phyloP scores from a whole-genome alignment of 2,329 filamentous ascomycete genomes.

The Aspergillus felis region DNA sequence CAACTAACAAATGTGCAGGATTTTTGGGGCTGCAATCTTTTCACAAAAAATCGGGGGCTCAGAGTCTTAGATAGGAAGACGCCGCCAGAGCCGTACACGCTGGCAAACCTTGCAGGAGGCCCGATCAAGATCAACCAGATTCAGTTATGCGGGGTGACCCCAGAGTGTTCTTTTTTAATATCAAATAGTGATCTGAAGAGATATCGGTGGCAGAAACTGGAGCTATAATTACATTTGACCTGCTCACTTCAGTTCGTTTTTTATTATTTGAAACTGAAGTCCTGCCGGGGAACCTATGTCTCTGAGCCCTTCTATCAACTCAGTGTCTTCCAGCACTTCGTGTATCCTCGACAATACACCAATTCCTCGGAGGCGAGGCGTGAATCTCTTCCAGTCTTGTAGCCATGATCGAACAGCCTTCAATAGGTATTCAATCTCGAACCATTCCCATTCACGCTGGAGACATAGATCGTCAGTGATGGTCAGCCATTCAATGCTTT shows the following conservation, averaged over 20 bases:
- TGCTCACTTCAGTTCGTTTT: not conserved
- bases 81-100: too few relatives aligned
- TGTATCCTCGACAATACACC: not conserved
- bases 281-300: constrained; percentile 4
- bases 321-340: not conserved
- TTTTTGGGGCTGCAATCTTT: too few relatives aligned
- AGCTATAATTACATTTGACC: not conserved
- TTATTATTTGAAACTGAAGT: constrained; percentile 2
- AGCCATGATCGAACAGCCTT: constrained; percentile 12
- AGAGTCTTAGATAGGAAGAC: too few relatives aligned
- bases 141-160: too few relatives aligned
- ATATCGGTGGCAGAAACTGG: not conserved
- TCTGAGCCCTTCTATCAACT: constrained; percentile 2
- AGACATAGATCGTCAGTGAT: constrained; percentile 14
- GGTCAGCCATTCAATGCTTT: constrained; percentile 13
- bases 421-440: constrained; percentile 1
- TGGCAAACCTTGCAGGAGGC: too few relatives aligned
- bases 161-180: not conserved
- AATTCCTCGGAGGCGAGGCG: constrained; percentile 11
- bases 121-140: too few relatives aligned
- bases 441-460: constrained; percentile 9
- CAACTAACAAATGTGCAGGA: too few relatives aligned
- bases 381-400: constrained; percentile 5
- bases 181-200: not conserved
- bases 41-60: too few relatives aligned